Conservation (phyloP, 2,329 filamentous ascomycete genomes). For the Curvularia sp. region DNA sequence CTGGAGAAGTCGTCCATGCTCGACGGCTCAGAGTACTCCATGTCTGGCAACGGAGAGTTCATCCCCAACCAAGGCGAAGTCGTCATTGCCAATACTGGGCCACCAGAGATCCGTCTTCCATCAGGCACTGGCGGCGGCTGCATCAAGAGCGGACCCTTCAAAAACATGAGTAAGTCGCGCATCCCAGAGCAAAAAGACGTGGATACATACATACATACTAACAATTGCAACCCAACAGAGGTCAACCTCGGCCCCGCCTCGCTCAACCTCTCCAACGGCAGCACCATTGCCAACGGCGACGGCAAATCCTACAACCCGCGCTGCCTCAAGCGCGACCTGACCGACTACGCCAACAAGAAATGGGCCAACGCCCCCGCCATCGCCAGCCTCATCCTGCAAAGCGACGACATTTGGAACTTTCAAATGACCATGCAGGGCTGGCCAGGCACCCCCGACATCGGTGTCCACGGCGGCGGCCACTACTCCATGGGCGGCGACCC, state of each 20-base stretch:
- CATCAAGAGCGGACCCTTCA: slow-evolving; percentile 61
- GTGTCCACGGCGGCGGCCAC: slow-evolving; percentile 49
- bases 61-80: slow-evolving; percentile 38
- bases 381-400: slow-evolving; percentile 33
- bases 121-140: slow-evolving; percentile 64
- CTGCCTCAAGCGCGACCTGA: slow-evolving; percentile 40
- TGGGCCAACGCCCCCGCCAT: slow-evolving; percentile 35
- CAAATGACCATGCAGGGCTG: slow-evolving; percentile 44
- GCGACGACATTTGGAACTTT: slow-evolving; percentile 37
- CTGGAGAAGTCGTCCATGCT: slow-evolving; percentile 59
- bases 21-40: slow-evolving; percentile 60
- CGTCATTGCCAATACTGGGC: slow-evolving; percentile 27
- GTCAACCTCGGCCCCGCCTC: slow-evolving; percentile 30
- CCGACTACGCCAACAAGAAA: slow-evolving; percentile 31
- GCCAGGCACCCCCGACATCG: slow-evolving; percentile 35
- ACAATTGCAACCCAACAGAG: not conserved
- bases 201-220: not conserved
- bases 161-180: slow-evolving; percentile 44
- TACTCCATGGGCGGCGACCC: slow-evolving; percentile 57
- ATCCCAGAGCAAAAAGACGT: no score
- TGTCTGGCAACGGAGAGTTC: slow-evolving; percentile 56
- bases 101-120: slow-evolving; percentile 49
- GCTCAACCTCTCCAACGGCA: slow-evolving; percentile 23
- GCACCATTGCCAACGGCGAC: slow-evolving; percentile 38
- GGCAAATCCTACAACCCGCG: slow-evolving; percentile 29